These are phyloP conservation scores for Crithidia fasciculata DNA, from an alignment of 208 protist species.

Conservation along the genomic window DNA sequence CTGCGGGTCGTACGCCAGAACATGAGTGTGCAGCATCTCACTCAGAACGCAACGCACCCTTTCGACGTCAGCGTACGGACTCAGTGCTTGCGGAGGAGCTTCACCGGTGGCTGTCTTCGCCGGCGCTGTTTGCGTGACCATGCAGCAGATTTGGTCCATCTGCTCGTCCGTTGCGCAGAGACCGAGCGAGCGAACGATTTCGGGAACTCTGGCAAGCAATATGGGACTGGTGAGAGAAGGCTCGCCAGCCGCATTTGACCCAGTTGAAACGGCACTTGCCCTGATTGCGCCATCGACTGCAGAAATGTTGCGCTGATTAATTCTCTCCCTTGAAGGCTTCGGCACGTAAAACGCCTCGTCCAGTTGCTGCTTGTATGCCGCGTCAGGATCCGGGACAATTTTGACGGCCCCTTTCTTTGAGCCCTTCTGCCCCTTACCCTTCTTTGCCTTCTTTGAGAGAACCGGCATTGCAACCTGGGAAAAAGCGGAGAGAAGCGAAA, in stretches of 20 bases:
- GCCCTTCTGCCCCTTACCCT: conserved; percentile 20
- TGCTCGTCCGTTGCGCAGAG: conserved; percentile 57
- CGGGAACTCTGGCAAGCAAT: conserved; percentile 40
- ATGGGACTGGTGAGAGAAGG: not conserved
- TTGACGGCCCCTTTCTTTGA: conserved; percentile 34
- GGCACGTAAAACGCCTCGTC: conserved; percentile 57
- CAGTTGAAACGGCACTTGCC: conserved; percentile 9
- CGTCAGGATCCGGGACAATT: conserved; percentile 48
- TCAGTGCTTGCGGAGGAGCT: not conserved
- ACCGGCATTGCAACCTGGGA: conserved; percentile 12
- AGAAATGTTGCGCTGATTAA: conserved; percentile 7
- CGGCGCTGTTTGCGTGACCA: conserved; percentile 15
- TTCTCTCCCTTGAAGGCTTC: conserved; percentile 22
- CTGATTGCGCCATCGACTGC: conserved; percentile 26
- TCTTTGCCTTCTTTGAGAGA: conserved; percentile 35
- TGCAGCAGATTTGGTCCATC: conserved; percentile 33
- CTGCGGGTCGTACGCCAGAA: conserved; percentile 34
- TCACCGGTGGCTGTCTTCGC: not conserved
- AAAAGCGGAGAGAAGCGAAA: conserved; percentile 16
- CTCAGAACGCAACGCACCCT: conserved; percentile 26
- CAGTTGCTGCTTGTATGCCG: conserved; percentile 41
- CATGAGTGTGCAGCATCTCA: conserved; percentile 29
- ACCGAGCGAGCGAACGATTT: conserved; percentile 53
- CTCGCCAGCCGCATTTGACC: not conserved
- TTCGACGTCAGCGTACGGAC: conserved; percentile 14